These are phyloP conservation scores for Cicer arietinum DNA, from an alignment of 306 rosid species.

Conservation along the genomic window DNA sequence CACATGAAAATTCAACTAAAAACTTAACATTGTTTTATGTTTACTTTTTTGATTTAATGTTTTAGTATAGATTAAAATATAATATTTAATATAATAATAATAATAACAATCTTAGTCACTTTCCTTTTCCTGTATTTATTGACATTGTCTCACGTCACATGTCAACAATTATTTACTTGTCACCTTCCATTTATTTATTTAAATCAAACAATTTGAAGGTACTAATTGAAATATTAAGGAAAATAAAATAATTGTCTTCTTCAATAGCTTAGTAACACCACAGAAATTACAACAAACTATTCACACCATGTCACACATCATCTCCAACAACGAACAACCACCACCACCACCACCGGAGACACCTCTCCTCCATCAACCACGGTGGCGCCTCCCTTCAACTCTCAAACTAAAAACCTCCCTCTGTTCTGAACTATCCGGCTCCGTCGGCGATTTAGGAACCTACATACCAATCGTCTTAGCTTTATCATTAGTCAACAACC, in stretches of 20 bases:
- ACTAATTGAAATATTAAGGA: neutral
- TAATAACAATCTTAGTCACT: neutral
- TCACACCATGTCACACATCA: conserved; percentile 20
- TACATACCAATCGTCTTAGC: conserved; percentile 80
- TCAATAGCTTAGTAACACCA: neutral
- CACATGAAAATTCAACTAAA: no score
- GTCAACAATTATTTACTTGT: neutral
- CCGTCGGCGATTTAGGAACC: conserved; percentile 86
- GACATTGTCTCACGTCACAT: neutral
- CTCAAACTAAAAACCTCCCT: conserved; percentile 60
- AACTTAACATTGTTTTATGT: no score
- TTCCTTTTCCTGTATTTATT: neutral
- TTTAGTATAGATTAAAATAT: no score
- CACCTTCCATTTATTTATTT: neutral
- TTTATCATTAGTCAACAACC: conserved; percentile 62
- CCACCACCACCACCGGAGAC: conserved; percentile 17
- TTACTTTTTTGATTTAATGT: no score
- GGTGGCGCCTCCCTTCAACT: conserved; percentile 55
- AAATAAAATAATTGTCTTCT: neutral
- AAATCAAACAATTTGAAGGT: neutral
- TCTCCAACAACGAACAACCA: conserved; percentile 9
- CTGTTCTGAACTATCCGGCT: conserved; percentile 68
- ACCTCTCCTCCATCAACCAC: conserved; percentile 38
- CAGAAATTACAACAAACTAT: neutral
- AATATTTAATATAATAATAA: neutral